Percentiles rank a stretch among this genome's conserved stretches.
Conservation (phyloP, 306 rosid genomes). For the Acacia acuminata region DNA sequence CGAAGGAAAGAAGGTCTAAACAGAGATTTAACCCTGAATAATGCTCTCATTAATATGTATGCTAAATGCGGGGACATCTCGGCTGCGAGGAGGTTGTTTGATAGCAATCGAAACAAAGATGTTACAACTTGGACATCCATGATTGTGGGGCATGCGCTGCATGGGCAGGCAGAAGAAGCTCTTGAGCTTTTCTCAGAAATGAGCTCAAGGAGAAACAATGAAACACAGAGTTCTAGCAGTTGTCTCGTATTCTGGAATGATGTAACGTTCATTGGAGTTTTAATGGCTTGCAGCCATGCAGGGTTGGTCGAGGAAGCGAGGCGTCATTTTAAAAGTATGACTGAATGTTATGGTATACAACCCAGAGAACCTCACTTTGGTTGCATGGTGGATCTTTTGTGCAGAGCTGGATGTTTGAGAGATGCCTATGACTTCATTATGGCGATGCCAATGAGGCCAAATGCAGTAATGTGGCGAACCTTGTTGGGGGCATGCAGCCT, state of each 20-base stretch:
- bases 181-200: constrained; percentile 36
- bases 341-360: constrained; percentile 41
- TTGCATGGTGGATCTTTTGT: constrained; percentile 71
- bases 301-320: constrained; percentile 70
- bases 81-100: constrained; percentile 56
- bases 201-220: constrained; percentile 18
- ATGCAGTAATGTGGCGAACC: constrained; percentile 60
- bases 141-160: constrained; percentile 68
- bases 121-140: constrained; percentile 71
- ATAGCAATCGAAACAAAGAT: constrained; percentile 45
- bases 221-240: constrained; percentile 3
- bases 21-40: constrained; percentile 49
- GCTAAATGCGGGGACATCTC: constrained; percentile 23
- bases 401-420: constrained; percentile 51
- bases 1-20: constrained; percentile 18
- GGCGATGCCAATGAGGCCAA: constrained; percentile 40
- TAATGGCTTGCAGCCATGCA: constrained; percentile 77
- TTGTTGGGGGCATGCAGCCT: constrained; percentile 60
- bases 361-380: constrained; percentile 66
- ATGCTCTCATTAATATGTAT: constrained; percentile 66
- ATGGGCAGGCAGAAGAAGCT: constrained; percentile 54
- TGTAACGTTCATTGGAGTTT: constrained; percentile 64
- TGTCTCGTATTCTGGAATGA: constrained; percentile 40
- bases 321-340: constrained; percentile 57
- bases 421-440: constrained; percentile 56